Base-by-base conservation (phyloP, 31 red algal species). In the Odonthalia washingtoniensis region DNA sequence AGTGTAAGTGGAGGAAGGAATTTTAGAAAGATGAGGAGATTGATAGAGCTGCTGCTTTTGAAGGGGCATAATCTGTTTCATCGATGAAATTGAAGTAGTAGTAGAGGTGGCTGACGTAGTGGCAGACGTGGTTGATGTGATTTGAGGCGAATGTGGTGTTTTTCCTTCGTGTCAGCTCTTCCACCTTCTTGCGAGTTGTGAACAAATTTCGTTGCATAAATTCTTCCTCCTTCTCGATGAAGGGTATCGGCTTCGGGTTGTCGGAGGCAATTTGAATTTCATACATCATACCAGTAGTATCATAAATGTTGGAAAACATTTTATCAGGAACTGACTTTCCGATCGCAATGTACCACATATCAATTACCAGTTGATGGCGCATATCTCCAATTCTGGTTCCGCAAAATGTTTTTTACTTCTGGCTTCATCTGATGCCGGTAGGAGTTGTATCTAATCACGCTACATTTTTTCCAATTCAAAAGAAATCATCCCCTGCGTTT, bases 381-480 rank as follows among this genome's bases (percentile, higher is more conserved):
- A 72, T 82, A 42, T 87, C 68, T 4, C 70, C 83, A 52, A 92
- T 26, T 92, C 90, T 4, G 36, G 16, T 40, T 92, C 90, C 27
- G 90, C 82, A 9, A 43, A 42, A 6, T 41, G 4, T 46, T 77
- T 12, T 28, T 73, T 53, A 4, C 68, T 17, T 3, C 52, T 76
- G 21, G 83, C 82, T 66, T 86, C 82, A 40, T 92, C 90, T 40
- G 28, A 67, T 1, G 83, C 68, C 52, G 61, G n/a, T 43, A 91
- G 30, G 0, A 91, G 80, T 32, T 39, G 72, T 5, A 46, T 73
- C 3, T 84, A 62, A 72, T 91, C 89, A 2, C 57, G 72, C 16
- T 49, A 45, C 89, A 91, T 91, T 33, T 79, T 80, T 42, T 74
- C 70, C 18, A 79, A 27, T 85, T 91, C 89, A 31, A 77, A 91